A percentile compares a stretch with the other conserved stretches of the same genome.
phyloP scores from a whole-genome alignment of 371 early-diverging fungal genomes.

The Saksenaea vasiformis region DNA sequence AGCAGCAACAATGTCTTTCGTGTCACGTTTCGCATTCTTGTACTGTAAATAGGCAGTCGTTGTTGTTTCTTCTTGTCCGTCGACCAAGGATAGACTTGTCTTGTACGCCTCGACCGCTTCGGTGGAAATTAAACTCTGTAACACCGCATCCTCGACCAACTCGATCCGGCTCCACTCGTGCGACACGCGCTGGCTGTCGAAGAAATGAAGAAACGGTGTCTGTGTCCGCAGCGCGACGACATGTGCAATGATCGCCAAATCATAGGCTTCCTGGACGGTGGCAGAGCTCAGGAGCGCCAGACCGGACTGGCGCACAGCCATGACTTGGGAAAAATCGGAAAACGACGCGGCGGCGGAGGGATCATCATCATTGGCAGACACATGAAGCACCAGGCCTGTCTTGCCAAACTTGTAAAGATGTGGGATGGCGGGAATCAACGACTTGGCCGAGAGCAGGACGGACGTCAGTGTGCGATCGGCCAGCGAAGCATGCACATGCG shows the following conservation, averaged over 20 bases:
- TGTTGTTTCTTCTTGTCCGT: no score
- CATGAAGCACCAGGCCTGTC: conserved; percentile 59
- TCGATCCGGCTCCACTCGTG: conserved; percentile 37
- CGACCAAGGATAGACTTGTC: background rate
- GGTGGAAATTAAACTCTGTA: conserved; percentile 28
- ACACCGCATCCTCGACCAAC: conserved; percentile 10
- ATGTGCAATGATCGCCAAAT: conserved; percentile 69
- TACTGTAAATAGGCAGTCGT: conserved; percentile 43
- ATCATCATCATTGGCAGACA: conserved; percentile 36
- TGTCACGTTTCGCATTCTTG: conserved; percentile 24
- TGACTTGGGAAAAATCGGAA: conserved; percentile 63
- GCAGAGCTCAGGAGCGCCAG: conserved; percentile 71
- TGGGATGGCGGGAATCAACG: conserved; percentile 65
- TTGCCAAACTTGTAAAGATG: conserved; percentile 62
- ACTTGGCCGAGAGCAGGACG: conserved; percentile 54
- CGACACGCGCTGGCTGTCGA: conserved; percentile 45
- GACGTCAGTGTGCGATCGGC: conserved; percentile 29
- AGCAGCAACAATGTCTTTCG: conserved; percentile 26
- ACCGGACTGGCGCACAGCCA: conserved; percentile 81
- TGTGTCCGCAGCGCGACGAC: conserved; percentile 60
- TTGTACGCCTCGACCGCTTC: conserved; percentile 38
- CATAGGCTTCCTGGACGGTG: conserved; percentile 71
- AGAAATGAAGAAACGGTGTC: conserved; percentile 65
- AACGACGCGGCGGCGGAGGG: conserved; percentile 28
- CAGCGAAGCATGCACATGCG: conserved; percentile 18